Evolutionary conservation across 1,284 basidiomycete genomes (phyloP).

Genomic region (Tilletia setariae): DNA sequence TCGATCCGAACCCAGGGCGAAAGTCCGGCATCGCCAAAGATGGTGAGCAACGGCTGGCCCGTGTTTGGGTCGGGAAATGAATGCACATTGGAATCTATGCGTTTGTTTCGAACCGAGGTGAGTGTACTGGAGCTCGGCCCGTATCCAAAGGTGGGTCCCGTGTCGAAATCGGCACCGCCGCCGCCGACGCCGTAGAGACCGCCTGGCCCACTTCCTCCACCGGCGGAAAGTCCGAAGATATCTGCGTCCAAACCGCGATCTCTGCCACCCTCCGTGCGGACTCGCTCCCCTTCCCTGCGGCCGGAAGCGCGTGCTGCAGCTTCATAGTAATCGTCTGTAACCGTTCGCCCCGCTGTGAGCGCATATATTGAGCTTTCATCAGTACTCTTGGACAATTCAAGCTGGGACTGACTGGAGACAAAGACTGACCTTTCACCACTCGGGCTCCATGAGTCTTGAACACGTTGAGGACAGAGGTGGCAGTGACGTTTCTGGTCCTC

Average conservation of each 20-base stretch:
- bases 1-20: slow-evolving; percentile 46
- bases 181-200: background rate
- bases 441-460: slow-evolving; percentile 92
- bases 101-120: slow-evolving; percentile 8
- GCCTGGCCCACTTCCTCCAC: background rate
- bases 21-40: slow-evolving; percentile 49
- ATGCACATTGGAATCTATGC: slow-evolving; percentile 35
- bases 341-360: slow-evolving; percentile 77
- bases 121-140: slow-evolving; percentile 8
- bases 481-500: slow-evolving; percentile 83
- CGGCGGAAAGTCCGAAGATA: too few relatives aligned
- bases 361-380: background rate
- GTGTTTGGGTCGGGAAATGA: slow-evolving; percentile 40
- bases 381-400: background rate
- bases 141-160: slow-evolving; percentile 17
- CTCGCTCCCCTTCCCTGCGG: slow-evolving; percentile 49
- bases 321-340: slow-evolving; percentile 93
- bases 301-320: slow-evolving; percentile 65
- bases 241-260: slow-evolving; percentile 30
- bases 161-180: background rate
- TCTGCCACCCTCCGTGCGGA: slow-evolving; percentile 35
- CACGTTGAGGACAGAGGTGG: slow-evolving; percentile 85
- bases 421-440: slow-evolving; percentile 71
- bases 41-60: slow-evolving; percentile 43
- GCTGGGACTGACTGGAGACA: background rate